Percentiles rank a stretch among this genome's conserved stretches.
Conservation (phyloP, 805 yeast genomes). For the Babjeviella inositovora region DNA sequence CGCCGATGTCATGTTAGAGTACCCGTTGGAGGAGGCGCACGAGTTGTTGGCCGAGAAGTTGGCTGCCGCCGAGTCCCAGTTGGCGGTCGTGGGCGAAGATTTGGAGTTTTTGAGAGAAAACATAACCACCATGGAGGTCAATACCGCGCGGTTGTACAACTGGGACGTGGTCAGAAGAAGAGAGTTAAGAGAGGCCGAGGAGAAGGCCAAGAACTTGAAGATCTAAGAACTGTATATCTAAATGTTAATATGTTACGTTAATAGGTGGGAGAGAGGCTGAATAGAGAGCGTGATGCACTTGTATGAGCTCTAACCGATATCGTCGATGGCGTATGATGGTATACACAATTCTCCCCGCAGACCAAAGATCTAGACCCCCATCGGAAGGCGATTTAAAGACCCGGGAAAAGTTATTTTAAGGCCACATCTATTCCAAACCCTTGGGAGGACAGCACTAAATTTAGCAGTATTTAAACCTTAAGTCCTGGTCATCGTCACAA, state of each 20-base stretch:
- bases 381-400: too few relatives aligned
- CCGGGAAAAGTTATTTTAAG: too few relatives aligned
- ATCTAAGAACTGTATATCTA: slow-evolving; percentile 18
- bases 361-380: too few relatives aligned
- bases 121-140: slow-evolving; percentile 95
- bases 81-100: slow-evolving; percentile 60
- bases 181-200: slow-evolving; percentile 20
- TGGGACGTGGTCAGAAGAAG: slow-evolving; percentile 78
- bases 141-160: slow-evolving; percentile 81
- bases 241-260: slow-evolving; percentile 6
- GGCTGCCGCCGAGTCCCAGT: slow-evolving; percentile 40
- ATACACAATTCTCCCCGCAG: too few relatives aligned
- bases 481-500: too few relatives aligned
- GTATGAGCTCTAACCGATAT: neutral
- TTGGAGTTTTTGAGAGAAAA: slow-evolving; percentile 73
- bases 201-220: slow-evolving; percentile 12
- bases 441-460: too few relatives aligned
- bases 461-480: too few relatives aligned
- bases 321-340: too few relatives aligned
- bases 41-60: slow-evolving; percentile 50
- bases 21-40: slow-evolving; percentile 79
- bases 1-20: slow-evolving; percentile 94
- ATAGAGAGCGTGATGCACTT: neutral
- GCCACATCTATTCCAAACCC: too few relatives aligned
- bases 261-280: neutral